phyloP scores from a whole-genome alignment of 2,329 filamentous ascomycete species.

The Fusarium lyarnte region DNA sequence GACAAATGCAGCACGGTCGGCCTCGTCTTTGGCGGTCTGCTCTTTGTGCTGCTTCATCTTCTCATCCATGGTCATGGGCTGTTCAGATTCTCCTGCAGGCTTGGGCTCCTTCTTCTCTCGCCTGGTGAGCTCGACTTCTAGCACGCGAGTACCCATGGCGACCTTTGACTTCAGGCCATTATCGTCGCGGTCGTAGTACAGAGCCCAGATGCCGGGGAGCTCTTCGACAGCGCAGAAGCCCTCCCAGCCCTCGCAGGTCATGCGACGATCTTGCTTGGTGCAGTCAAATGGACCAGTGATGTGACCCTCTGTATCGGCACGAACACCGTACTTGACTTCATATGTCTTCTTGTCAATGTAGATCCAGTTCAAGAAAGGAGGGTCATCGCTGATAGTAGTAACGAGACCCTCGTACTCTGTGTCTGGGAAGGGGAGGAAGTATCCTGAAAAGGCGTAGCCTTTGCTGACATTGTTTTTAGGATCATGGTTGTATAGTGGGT shows the following conservation, averaged over 20 bases:
- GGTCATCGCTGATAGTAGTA: slow-evolving; percentile 58
- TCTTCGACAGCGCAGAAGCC: slow-evolving; percentile 60
- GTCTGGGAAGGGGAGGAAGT: slow-evolving; percentile 68
- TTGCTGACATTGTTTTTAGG: slow-evolving; percentile 56
- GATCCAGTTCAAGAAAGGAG: slow-evolving; percentile 63
- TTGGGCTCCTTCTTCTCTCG: slow-evolving; percentile 55
- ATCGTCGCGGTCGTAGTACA: slow-evolving; percentile 60
- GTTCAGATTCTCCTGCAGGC: slow-evolving; percentile 29
- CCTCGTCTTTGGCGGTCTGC: slow-evolving; percentile 32
- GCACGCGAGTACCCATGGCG: slow-evolving; percentile 56
- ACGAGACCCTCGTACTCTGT: slow-evolving; percentile 56
- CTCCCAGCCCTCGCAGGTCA: slow-evolving; percentile 61
- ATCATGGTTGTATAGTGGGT: slow-evolving; percentile 40
- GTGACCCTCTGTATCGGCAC: slow-evolving; percentile 54
- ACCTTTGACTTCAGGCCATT: slow-evolving; percentile 57
- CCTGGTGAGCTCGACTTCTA: slow-evolving; percentile 65
- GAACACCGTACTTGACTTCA: slow-evolving; percentile 58
- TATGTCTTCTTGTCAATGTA: slow-evolving; percentile 57
- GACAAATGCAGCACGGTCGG: slow-evolving; percentile 35
- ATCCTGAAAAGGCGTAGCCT: slow-evolving; percentile 64
- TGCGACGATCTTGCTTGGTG: slow-evolving; percentile 60
- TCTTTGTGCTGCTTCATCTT: slow-evolving; percentile 45
- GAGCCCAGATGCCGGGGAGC: slow-evolving; percentile 53
- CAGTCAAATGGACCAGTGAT: slow-evolving; percentile 61
- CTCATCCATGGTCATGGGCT: slow-evolving; percentile 41